A percentile compares a stretch with the other conserved stretches of the same genome.
These are phyloP conservation scores for Parachaetomium inaequale DNA, from an alignment of 495 filamentous ascomycete genomes.

Conservation along the genomic window DNA sequence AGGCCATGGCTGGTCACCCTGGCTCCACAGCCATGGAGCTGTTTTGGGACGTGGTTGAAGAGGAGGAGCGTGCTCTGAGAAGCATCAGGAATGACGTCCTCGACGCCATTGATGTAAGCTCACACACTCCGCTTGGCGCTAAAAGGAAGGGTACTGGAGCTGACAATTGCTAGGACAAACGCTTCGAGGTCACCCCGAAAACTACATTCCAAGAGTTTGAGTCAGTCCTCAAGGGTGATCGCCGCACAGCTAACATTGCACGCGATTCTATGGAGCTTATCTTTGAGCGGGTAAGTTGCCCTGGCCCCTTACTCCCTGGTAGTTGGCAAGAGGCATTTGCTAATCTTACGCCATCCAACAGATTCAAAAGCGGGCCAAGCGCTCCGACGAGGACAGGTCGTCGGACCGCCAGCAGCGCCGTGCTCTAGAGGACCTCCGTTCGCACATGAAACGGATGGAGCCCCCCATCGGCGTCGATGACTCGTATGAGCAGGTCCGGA, in stretches of 20 bases:
- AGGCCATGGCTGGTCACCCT: slow-evolving; percentile 75
- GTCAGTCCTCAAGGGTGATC: slow-evolving; percentile 71
- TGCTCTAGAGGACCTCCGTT: slow-evolving; percentile 79
- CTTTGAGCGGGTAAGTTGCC: slow-evolving; percentile 61
- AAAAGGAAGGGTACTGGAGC: slow-evolving; percentile 7
- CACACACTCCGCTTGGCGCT: neutral
- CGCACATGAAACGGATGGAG: slow-evolving; percentile 83
- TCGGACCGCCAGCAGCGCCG: slow-evolving; percentile 82
- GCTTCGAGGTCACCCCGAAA: slow-evolving; percentile 80
- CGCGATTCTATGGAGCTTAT: slow-evolving; percentile 69
- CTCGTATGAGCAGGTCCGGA: slow-evolving; percentile 80
- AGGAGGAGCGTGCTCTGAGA: slow-evolving; percentile 82
- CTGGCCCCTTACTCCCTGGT: neutral
- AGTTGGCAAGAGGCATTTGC: neutral
- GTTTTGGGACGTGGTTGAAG: slow-evolving; percentile 95
- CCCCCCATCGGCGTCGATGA: slow-evolving; percentile 74
- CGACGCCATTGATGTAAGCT: slow-evolving; percentile 83
- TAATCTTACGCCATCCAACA: slow-evolving; percentile 34
- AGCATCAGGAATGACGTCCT: slow-evolving; percentile 77
- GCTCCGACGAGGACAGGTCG: slow-evolving; percentile 81
- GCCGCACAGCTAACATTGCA: slow-evolving; percentile 78
- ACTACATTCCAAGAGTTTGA: slow-evolving; percentile 87
- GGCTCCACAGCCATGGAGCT: slow-evolving; percentile 91
- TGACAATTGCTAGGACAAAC: slow-evolving; percentile 64
- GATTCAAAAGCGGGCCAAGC: slow-evolving; percentile 63